A percentile compares a stretch with the other conserved stretches of the same genome.
Evolutionary conservation across 352 stramenopile genomes (phyloP).

Genomic region (Phytophthora pseudosyringae): DNA sequence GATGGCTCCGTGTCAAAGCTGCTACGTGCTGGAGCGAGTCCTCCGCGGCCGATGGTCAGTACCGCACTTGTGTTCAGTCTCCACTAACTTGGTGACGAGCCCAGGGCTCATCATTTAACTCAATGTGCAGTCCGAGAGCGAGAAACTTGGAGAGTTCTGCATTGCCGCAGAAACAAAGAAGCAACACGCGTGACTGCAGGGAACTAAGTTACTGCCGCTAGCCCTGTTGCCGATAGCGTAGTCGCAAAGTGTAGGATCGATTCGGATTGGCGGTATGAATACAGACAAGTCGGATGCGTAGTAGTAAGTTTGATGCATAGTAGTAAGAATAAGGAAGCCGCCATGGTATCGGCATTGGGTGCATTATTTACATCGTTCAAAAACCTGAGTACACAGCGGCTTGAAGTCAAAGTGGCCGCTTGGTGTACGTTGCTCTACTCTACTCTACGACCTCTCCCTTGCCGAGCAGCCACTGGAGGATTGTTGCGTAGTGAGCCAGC

Average conservation of each 20-base stretch:
- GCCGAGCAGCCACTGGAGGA: constrained; percentile 39
- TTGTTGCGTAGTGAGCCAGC: constrained; percentile 25
- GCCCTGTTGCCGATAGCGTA: neutral
- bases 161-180: constrained; percentile 11
- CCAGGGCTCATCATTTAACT: constrained; percentile 8
- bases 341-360: too few species aligned
- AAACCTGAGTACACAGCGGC: neutral
- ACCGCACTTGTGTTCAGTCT: constrained; percentile 7
- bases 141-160: constrained; percentile 7
- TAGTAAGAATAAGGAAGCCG: too few species aligned
- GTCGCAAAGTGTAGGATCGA: neutral
- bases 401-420: neutral
- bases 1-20: constrained; percentile 5
- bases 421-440: neutral
- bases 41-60: neutral
- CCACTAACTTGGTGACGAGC: neutral
- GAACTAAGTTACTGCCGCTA: too few species aligned
- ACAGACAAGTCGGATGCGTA: too few species aligned
- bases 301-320: too few species aligned
- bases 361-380: constrained; percentile 1
- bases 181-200: too few species aligned
- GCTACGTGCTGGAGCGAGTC: constrained; percentile 4
- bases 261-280: neutral
- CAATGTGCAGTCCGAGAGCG: neutral
- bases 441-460: constrained; percentile 36